These are phyloP conservation scores for Beauveria caledonica DNA, from an alignment of 2,329 filamentous ascomycete species.

Conservation along the genomic window DNA sequence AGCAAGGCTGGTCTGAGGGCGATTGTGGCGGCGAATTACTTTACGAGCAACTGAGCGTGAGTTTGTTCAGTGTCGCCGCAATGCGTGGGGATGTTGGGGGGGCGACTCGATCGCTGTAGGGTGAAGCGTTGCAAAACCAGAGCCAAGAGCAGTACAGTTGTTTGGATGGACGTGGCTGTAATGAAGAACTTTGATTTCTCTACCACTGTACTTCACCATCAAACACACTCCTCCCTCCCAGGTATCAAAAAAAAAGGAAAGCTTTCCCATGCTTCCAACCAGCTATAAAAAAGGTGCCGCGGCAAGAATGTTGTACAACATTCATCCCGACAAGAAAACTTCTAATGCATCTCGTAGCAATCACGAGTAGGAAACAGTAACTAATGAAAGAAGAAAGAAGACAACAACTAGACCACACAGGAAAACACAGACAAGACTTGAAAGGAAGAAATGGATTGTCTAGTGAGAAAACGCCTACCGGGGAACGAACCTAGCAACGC, in stretches of 20 bases:
- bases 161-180: neutral
- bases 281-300: neutral
- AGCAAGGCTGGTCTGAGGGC: constrained; percentile 40
- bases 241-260: neutral
- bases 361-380: neutral
- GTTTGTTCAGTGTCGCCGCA: no score
- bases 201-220: neutral
- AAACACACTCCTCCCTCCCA: neutral
- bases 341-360: neutral
- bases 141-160: neutral
- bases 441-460: neutral
- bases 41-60: constrained; percentile 1
- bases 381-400: neutral
- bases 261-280: neutral
- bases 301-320: neutral
- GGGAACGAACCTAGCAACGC: neutral
- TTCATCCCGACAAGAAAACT: neutral
- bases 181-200: neutral
- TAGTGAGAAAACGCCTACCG: neutral
- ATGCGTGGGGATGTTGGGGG: no score
- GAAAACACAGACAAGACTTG: constrained; percentile 7
- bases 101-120: no score
- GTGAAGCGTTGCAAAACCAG: no score
- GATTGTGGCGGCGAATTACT: constrained; percentile 8
- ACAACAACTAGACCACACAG: neutral